Evolutionary conservation across 2,329 filamentous ascomycete species (phyloP).

Genomic region (Aspergillus tanneri): DNA sequence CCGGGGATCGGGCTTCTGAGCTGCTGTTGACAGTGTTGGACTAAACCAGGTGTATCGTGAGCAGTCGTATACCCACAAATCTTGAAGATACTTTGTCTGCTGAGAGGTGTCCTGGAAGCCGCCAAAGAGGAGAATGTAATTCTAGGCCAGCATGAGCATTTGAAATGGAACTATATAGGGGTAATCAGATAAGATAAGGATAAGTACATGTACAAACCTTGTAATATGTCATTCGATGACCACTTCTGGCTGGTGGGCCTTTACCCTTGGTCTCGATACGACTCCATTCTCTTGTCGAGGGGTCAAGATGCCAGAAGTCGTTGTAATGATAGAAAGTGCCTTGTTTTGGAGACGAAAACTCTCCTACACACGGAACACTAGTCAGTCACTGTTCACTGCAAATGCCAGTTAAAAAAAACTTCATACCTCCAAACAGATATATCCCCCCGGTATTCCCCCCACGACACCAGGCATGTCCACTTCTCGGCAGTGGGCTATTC

Average conservation of each 20-base stretch:
- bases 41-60: constrained; percentile 80
- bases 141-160: constrained; percentile 38
- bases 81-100: constrained; percentile 87
- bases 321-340: constrained; percentile 99
- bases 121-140: constrained; percentile 93
- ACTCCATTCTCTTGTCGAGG: constrained; percentile 81
- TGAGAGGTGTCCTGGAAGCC: constrained; percentile 97
- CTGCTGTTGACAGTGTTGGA: constrained; percentile 71
- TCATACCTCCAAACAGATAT: constrained; percentile 77
- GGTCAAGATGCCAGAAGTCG: constrained; percentile 93
- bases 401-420: too few relatives aligned
- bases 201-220: constrained; percentile 52
- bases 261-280: constrained; percentile 72
- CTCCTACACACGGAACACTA: constrained; percentile 51
- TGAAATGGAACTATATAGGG: neutral
- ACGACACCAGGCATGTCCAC: constrained; percentile 91
- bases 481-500: constrained; percentile 85
- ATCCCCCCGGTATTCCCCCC: constrained; percentile 81
- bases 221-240: constrained; percentile 93
- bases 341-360: constrained; percentile 95
- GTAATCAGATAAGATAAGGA: neutral
- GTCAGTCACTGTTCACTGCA: neutral
- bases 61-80: constrained; percentile 95
- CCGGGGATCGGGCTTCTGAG: constrained; percentile 83
- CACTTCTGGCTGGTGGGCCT: constrained; percentile 82